phyloP scores from a whole-genome alignment of 2,329 filamentous ascomycete genomes.

The Macroventuria anomochaeta region DNA sequence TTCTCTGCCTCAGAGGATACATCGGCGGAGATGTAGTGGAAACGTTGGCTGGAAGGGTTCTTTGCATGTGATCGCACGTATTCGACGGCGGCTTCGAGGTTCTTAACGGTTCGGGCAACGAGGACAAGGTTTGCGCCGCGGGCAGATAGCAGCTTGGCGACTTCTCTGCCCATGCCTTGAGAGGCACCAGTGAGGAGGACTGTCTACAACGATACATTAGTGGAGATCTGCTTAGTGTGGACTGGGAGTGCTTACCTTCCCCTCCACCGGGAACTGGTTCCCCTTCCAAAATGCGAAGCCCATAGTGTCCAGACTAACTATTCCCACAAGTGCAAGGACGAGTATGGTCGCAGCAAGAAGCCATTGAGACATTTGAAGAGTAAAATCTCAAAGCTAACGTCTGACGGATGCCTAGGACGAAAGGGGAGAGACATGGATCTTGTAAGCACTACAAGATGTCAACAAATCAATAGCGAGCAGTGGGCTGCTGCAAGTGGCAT shows the following conservation, averaged over 20 bases:
- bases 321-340: conserved; percentile 45
- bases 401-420: neutral
- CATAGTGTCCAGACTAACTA: conserved; percentile 62
- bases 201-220: conserved; percentile 63
- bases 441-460: conserved; percentile 14
- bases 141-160: conserved; percentile 74
- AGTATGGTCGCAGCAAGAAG: conserved; percentile 45
- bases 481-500: conserved; percentile 1
- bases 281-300: conserved; percentile 67
- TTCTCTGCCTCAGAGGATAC: conserved; percentile 75
- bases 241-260: conserved; percentile 65
- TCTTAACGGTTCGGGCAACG: conserved; percentile 76
- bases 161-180: conserved; percentile 85
- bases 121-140: conserved; percentile 89
- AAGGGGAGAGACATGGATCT: neutral
- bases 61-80: conserved; percentile 72
- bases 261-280: conserved; percentile 84
- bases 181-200: conserved; percentile 89
- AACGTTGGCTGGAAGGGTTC: conserved; percentile 72
- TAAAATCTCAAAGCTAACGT: conserved; percentile 29
- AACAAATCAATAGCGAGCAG: neutral
- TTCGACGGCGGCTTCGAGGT: conserved; percentile 73
- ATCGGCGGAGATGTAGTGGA: conserved; percentile 84
- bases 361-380: conserved; percentile 43
- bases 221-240: neutral